Evolutionary conservation across 2,329 filamentous ascomycete species (phyloP).

Genomic region (Cryphonectria carpinicola): DNA sequence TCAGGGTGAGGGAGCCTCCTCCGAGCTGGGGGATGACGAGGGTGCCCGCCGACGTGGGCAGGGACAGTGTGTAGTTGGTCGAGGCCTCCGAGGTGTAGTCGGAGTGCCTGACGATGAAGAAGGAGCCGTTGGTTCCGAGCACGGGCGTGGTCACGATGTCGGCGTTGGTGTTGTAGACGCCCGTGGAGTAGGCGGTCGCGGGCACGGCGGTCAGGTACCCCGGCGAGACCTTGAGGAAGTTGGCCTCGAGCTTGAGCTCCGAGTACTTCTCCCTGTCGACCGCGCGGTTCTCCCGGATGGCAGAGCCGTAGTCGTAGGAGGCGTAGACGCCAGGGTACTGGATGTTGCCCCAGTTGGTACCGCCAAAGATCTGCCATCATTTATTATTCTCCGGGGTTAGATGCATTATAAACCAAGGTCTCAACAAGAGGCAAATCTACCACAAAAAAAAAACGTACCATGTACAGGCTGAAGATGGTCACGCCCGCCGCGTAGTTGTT

Average conservation of each 20-base stretch:
- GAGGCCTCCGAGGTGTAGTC: constrained; percentile 62
- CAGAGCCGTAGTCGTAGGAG: constrained; percentile 57
- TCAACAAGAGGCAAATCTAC: not conserved
- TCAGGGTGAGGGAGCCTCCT: constrained; percentile 59
- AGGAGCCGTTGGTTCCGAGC: constrained; percentile 55
- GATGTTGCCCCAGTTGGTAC: constrained; percentile 83
- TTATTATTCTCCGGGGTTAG: not conserved
- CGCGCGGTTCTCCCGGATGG: constrained; percentile 52
- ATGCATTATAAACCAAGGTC: constrained; percentile 31
- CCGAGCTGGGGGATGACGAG: constrained; percentile 58
- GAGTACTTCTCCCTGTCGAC: constrained; percentile 77
- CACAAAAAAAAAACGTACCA: constrained; percentile 45
- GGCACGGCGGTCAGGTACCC: constrained; percentile 67
- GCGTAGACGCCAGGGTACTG: constrained; percentile 70
- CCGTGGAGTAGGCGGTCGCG: constrained; percentile 50
- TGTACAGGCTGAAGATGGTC: constrained; percentile 74
- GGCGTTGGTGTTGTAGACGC: constrained; percentile 57
- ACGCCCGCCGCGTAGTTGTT: constrained; percentile 70
- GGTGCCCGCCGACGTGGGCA: constrained; percentile 62
- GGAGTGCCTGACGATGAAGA: constrained; percentile 70
- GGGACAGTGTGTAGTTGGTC: constrained; percentile 64
- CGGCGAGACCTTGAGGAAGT: constrained; percentile 74
- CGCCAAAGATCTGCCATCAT: constrained; percentile 62
- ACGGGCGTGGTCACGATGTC: constrained; percentile 67
- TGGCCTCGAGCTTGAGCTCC: constrained; percentile 75